Percentiles rank a stretch among this genome's conserved stretches.
Conservation (phyloP, 352 stramenopile species). For the Blastocystis hominis region DNA sequence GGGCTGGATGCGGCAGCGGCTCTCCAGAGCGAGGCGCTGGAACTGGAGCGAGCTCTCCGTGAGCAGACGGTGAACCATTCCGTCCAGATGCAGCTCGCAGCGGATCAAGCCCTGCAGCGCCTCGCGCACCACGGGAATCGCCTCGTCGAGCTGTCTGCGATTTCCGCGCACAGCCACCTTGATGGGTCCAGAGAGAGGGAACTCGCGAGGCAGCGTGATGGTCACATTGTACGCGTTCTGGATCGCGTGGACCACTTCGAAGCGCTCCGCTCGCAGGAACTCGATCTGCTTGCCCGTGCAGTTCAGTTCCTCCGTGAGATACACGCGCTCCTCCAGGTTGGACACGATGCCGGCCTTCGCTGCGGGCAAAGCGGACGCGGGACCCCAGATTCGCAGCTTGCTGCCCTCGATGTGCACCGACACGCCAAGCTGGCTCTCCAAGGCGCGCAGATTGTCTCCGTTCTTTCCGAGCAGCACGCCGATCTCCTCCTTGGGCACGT, state of each 20-base stretch:
- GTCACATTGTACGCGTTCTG: neutral
- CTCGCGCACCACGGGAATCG: neutral
- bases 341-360: neutral
- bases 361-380: neutral
- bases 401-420: neutral
- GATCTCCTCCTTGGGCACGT: neutral
- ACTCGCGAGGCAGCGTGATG: neutral
- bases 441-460: neutral
- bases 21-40: neutral
- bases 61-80: too few species aligned
- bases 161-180: neutral
- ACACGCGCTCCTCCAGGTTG: neutral
- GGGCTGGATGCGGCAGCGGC: neutral
- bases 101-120: neutral
- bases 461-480: neutral
- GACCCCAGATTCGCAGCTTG: neutral
- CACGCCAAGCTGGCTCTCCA: neutral
- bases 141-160: neutral
- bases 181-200: neutral
- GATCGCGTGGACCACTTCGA: neutral
- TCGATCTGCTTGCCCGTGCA: neutral
- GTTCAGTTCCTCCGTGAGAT: neutral
- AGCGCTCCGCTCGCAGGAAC: neutral
- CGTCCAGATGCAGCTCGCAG: neutral
- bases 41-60: neutral